These are phyloP conservation scores for Zarea fungicola DNA, from an alignment of 2,329 filamentous ascomycete species.

Conservation along the genomic window DNA sequence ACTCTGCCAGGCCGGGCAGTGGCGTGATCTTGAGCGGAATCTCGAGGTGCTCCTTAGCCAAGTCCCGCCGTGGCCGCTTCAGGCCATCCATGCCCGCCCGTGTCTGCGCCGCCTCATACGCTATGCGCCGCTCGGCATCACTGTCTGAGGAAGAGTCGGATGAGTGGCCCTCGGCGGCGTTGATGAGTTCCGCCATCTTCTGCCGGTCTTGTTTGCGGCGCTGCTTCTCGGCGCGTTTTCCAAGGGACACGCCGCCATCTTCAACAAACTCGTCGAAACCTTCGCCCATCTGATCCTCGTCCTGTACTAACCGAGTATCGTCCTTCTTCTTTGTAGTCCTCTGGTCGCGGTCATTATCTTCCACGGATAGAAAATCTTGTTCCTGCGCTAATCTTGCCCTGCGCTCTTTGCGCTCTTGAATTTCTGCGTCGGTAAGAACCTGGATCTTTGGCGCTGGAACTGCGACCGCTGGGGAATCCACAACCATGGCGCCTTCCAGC, in stretches of 20 bases:
- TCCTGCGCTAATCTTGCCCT: constrained; percentile 72
- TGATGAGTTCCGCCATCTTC: constrained; percentile 80
- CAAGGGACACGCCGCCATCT: constrained; percentile 73
- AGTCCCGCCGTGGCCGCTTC: constrained; percentile 37
- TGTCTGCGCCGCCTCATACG: constrained; percentile 84
- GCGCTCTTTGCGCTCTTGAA: constrained; percentile 84
- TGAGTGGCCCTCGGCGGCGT: constrained; percentile 65
- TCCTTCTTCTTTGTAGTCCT: constrained; percentile 55
- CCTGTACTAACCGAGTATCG: constrained; percentile 69
- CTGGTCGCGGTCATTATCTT: constrained; percentile 50
- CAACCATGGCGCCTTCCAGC: constrained; percentile 59
- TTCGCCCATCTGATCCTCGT: constrained; percentile 90
- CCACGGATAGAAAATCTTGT: constrained; percentile 61
- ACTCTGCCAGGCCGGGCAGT: constrained; percentile 66
- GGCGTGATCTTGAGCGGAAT: constrained; percentile 72
- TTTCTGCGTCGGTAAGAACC: constrained; percentile 79
- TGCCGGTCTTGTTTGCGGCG: constrained; percentile 60
- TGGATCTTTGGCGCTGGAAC: constrained; percentile 32
- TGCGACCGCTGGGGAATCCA: constrained; percentile 39
- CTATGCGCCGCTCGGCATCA: constrained; percentile 66
- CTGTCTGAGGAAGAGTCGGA: constrained; percentile 64
- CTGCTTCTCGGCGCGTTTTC: constrained; percentile 72
- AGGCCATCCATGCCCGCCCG: constrained; percentile 78
- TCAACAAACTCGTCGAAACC: constrained; percentile 91
- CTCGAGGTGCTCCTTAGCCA: constrained; percentile 38